Base-by-base conservation (phyloP, 345 rosid genomes). In the Populus deltoides region DNA sequence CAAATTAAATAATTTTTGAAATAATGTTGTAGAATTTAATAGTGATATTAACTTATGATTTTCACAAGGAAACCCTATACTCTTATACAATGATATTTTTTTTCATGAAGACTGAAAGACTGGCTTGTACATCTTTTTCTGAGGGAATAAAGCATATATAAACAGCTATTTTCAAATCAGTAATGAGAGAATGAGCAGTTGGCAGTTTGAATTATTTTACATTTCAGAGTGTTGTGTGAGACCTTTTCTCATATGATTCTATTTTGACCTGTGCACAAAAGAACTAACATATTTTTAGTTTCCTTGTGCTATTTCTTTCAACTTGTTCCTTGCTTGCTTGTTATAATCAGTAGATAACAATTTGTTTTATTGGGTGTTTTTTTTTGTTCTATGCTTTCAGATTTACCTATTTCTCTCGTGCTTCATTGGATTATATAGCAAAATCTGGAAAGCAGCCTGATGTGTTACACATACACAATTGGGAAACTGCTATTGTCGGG, bases 381-480 rank as follows among this genome's bases (percentile, higher is more conserved):
- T 79, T 47, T 72, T 70, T 45, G 18, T 47, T 79, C 70, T 72
- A 68, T 78, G 43, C 76, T 71, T 76, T 81, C 88, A 93, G 98
- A 80, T 92, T 93, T 79, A 62, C 88, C 71, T 93, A 93, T 85
- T 92, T 92, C 86, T 92, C 97, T 83, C 98, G 97, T 79, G 94
- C 98, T 81, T 88, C 93, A 20, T 79, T 93, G 90, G 98, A 93
- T 81, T 90, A 87, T 79, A 86, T 93, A 77, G 87, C 87, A 76
- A 92, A 92, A 87, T 88, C 92, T 75, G 93, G 94, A 78, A 93
- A 93, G 86, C 89, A 74, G 84, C 98, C 98, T 74, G 98, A 93
- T 90, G 89, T 93, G 39, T 79, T 93, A 41, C 98, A 93, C 82
- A 87, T 93, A 74, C 98, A 93, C 80, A 84, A 92, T 78, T 91